Evolutionary conservation across 768 basidiomycete species (phyloP), one percentile per base, ranked within the genome.

Genomic region (Collybia sordida): DNA sequence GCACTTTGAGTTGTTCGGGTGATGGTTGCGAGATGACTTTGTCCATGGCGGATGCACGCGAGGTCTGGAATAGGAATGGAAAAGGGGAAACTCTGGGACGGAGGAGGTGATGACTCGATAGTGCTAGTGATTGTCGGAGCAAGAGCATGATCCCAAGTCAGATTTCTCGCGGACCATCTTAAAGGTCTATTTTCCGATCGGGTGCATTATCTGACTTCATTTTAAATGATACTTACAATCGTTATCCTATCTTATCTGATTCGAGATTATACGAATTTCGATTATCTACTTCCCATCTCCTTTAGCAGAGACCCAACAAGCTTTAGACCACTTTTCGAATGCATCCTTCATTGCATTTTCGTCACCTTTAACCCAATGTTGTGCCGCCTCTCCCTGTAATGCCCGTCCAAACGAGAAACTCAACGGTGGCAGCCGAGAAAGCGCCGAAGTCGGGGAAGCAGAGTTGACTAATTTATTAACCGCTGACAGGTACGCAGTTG

Each of bases 1-100:
- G 80, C 45, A 97, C 82, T 53, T 81, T 72, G 60, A 90, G 69
- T 50, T 80, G 82, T 62, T 81, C 31, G 9, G 31, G 31, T 14
- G 31, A 31, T 3, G 31, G 31, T 14, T 31, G 31, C 3, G 31
- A 31, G 9, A 31, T 31, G 31, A 31, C 31, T 31, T 12, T 31
- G 11, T 31, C 31, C 31, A 31, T 31, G 9, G 11, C 31, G 9
- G 14, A 31, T 11, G 31, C 11, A 11, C 11, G 31, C 31, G 9
- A 31, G 9, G 11, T 6, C 14, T 3, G 31, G 11, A 31, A n/a
- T n/a, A 31, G 31, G 31, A 31, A 6, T 11, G 9, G 31, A 14
- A 14, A 31, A 6, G 3, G 9, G 31, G 11, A 12, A 22, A 35
- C 21, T 45, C 23, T 37, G 18, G 18, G 11, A 44, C 42, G 31